Conservation (phyloP, 257 asterid genomes). For the Solanum paucissectum region DNA sequence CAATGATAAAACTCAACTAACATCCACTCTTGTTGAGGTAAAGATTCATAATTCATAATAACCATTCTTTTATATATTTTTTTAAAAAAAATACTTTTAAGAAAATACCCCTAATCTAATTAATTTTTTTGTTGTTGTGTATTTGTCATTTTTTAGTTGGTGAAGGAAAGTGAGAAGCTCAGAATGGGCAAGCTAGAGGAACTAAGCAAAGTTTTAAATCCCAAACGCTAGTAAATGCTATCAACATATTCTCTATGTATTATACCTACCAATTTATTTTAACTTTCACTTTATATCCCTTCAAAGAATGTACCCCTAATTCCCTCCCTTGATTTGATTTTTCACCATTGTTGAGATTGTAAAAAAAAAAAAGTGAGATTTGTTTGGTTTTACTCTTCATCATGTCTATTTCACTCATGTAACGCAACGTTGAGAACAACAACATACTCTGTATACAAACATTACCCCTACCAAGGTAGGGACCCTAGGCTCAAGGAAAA, state of each 20-base stretch:
- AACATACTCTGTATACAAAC: neutral
- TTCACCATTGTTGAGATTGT: neutral
- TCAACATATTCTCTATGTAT: neutral
- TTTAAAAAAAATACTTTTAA: neutral
- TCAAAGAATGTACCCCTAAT: neutral
- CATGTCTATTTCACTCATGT: neutral
- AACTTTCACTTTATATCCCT: neutral
- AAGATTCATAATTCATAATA: neutral
- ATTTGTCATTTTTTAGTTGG: conserved; percentile 31
- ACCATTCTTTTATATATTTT: neutral
- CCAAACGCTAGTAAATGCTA: conserved; percentile 10
- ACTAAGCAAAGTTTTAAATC: conserved; percentile 56
- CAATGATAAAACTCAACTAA: conserved; percentile 68
- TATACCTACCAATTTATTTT: neutral
- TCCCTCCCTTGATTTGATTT: neutral
- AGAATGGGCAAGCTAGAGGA: conserved; percentile 74
- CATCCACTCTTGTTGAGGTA: conserved; percentile 70
- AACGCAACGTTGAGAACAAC: neutral
- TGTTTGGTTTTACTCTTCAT: neutral
- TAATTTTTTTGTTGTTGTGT: neutral
- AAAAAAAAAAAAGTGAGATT: neutral
- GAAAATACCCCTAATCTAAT: neutral
- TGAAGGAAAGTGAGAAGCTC: conserved; percentile 63
- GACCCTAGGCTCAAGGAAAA: neutral
- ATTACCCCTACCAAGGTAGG: neutral